These are phyloP conservation scores for Eucalyptus cloeziana DNA, from an alignment of 345 rosid genomes.

Conservation along the genomic window DNA sequence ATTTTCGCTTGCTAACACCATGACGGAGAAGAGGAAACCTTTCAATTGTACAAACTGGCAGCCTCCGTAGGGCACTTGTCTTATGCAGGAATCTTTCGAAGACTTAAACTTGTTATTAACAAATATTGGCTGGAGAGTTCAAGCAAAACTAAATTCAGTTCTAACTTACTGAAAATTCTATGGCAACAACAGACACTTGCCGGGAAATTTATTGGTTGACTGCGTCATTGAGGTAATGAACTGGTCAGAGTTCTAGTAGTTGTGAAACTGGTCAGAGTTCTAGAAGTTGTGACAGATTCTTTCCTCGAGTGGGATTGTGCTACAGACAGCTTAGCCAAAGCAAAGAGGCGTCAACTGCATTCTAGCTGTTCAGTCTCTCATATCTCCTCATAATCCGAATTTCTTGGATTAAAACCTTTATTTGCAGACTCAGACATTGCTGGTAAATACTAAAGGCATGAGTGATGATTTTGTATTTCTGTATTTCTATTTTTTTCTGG, in stretches of 20 bases:
- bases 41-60: background rate
- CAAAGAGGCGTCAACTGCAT: background rate
- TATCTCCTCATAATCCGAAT: background rate
- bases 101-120: background rate
- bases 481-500: too few relatives aligned
- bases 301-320: background rate
- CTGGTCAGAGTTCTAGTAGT: background rate
- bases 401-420: background rate
- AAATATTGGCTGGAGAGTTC: background rate
- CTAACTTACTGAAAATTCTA: background rate
- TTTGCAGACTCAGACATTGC: background rate
- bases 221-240: background rate
- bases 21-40: background rate
- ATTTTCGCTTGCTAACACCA: background rate
- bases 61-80: background rate
- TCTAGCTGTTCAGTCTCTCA: background rate
- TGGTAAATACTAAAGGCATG: too few relatives aligned
- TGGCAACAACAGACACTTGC: background rate
- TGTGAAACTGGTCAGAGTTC: background rate
- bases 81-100: background rate
- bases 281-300: background rate
- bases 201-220: background rate
- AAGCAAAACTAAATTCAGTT: background rate
- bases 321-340: background rate
- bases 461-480: too few relatives aligned